A percentile compares a stretch with the other conserved stretches of the same genome.
phyloP scores from a whole-genome alignment of 208 protist genomes.

The Acanthamoeba sp. region DNA sequence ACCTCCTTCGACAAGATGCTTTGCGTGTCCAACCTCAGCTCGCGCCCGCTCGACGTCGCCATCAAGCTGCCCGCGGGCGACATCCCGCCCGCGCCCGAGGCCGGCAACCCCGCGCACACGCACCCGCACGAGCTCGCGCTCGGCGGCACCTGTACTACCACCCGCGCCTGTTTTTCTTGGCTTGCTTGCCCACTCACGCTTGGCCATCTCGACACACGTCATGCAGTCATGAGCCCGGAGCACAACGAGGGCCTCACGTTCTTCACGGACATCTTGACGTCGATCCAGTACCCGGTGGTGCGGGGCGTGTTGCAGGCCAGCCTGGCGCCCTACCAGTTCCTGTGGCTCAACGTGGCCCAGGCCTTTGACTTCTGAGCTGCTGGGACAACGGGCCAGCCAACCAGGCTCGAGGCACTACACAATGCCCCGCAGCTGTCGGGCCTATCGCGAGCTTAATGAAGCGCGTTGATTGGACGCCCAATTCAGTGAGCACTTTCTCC shows the following conservation, averaged over 20 bases:
- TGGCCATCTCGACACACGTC: background rate
- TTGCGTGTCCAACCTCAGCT: conserved; percentile 80
- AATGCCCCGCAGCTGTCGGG: too few relatives aligned
- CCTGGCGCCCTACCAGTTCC: conserved; percentile 77
- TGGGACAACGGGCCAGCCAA: too few relatives aligned
- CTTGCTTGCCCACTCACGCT: too few relatives aligned
- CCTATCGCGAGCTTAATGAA: too few relatives aligned
- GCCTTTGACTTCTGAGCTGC: conserved; percentile 45
- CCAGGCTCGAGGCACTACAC: too few relatives aligned
- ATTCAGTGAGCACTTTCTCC: too few relatives aligned
- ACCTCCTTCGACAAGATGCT: conserved; percentile 83
- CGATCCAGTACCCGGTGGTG: conserved; percentile 60
- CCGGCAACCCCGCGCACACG: background rate
- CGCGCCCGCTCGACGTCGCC: conserved; percentile 1
- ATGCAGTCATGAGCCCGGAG: background rate
- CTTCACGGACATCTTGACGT: conserved; percentile 67
- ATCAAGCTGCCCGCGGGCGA: background rate
- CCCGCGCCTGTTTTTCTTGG: too few relatives aligned
- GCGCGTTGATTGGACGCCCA: too few relatives aligned
- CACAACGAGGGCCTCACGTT: background rate
- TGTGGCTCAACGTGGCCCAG: conserved; percentile 73
- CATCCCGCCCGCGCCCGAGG: conserved; percentile 17
- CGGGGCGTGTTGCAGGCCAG: background rate
- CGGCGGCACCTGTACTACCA: background rate
- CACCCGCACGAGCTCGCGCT: conserved; percentile 9